Base-by-base conservation (phyloP, 2,329 filamentous ascomycete genomes). In the Dactylella cylindrospora region DNA sequence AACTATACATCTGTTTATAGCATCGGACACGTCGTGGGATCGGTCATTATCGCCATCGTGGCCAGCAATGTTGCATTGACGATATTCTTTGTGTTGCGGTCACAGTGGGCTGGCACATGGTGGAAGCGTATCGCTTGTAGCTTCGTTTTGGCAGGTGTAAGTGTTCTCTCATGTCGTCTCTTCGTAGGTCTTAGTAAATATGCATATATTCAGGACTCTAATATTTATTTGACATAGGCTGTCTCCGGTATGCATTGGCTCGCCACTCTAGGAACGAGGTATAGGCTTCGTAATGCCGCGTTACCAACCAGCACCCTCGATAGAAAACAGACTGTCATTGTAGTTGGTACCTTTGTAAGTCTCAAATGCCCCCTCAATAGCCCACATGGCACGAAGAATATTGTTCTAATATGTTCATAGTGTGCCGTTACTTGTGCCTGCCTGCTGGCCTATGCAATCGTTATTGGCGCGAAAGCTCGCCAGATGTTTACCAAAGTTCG, bases 161-260 rank as follows among this genome's bases (percentile, higher is more conserved):
- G 55, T 38, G 31, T 31, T 13, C 35, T 9, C 15, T 20, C 3
- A 26, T 22, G 1, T 28, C 28, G 12, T 38, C 6, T 31, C n/a
- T n/a, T n/a, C n/a, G n/a, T n/a, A n/a, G n/a, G n/a, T n/a, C n/a
- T n/a, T n/a, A n/a, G n/a, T n/a, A n/a, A n/a, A n/a, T n/a, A n/a
- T n/a, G n/a, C n/a, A n/a, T n/a, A n/a, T n/a, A n/a, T n/a, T n/a
- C n/a, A n/a, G n/a, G n/a, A n/a, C n/a, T n/a, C n/a, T n/a, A n/a
- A n/a, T n/a, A n/a, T n/a, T n/a, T n/a, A n/a, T n/a, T n/a, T n/a
- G n/a, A n/a, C n/a, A n/a, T 33, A 62, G 55, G 55, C 85, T 32
- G 86, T 93, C 1, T 90, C 84, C 7, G 87, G 86, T 0, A 93
- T 94, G 88, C 88, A 94, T 73, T 94, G 88, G 85, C 85, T 85